A percentile compares a stretch with the other conserved stretches of the same genome.
Conservation (phyloP, 2,329 filamentous ascomycete species). For the Fusarium pseudoanthophilum region DNA sequence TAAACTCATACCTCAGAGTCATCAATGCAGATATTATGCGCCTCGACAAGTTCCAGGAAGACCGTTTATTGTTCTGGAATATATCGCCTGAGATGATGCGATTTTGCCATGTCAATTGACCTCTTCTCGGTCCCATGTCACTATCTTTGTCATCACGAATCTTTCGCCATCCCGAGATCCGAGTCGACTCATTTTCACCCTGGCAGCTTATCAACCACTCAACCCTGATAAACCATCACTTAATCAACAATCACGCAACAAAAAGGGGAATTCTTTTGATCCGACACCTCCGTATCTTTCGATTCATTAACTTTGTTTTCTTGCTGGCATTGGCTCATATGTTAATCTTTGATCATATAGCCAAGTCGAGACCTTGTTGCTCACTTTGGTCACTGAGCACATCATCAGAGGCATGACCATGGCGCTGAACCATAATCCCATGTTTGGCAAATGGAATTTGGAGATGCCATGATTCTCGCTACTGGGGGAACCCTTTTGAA, state of each 20-base stretch:
- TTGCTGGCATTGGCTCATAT: neutral
- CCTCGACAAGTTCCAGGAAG: neutral
- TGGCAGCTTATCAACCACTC: conserved; percentile 16
- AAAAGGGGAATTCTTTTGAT: neutral
- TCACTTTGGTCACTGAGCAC: conserved; percentile 36
- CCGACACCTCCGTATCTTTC: conserved; percentile 7
- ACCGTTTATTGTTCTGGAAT: neutral
- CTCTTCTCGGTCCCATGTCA: neutral
- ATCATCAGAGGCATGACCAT: conserved; percentile 31
- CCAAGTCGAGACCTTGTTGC: conserved; percentile 17
- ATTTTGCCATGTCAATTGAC: conserved; percentile 10
- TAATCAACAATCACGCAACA: conserved; percentile 10
- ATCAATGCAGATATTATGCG: neutral
- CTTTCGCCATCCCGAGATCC: conserved; percentile 36
- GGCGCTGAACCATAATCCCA: conserved; percentile 29
- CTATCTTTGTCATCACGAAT: conserved; percentile 20
- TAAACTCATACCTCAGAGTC: neutral
- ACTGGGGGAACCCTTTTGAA: conserved; percentile 3
- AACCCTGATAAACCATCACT: conserved; percentile 1
- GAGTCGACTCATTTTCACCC: conserved; percentile 16
- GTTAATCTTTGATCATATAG: conserved; percentile 14
- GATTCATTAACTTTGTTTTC: neutral
- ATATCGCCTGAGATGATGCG: conserved; percentile 31
- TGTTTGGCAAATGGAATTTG: conserved; percentile 19
- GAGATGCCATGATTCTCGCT: conserved; percentile 8